A percentile compares a stretch with the other conserved stretches of the same genome.
These are phyloP conservation scores for Torrubiella hemipterigena DNA, from an alignment of 2,329 filamentous ascomycete genomes.

Conservation along the genomic window DNA sequence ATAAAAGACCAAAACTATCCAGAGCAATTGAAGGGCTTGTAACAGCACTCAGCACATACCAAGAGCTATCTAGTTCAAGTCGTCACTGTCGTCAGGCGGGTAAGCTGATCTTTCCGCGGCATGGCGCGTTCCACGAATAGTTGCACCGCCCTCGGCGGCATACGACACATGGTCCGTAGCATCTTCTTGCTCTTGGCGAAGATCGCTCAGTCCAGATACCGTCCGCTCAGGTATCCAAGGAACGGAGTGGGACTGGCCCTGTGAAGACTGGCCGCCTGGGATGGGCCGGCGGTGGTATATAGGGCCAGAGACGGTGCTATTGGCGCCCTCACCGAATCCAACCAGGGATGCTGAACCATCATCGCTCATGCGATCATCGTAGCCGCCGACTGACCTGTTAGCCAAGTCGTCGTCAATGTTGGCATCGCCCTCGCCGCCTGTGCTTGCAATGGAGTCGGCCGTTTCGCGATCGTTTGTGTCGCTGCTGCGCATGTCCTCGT, in stretches of 20 bases:
- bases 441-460: slow-evolving; percentile 47
- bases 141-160: too few species aligned
- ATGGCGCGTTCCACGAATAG: too few species aligned
- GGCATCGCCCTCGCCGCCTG: slow-evolving; percentile 26
- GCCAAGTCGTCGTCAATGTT: slow-evolving; percentile 42
- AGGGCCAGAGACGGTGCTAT: slow-evolving; percentile 71
- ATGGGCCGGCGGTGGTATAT: slow-evolving; percentile 46
- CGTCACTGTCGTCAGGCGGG: too few species aligned
- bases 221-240: slow-evolving; percentile 36
- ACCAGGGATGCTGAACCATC: slow-evolving; percentile 76
- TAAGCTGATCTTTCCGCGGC: too few species aligned
- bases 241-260: slow-evolving; percentile 20
- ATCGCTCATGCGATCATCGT: slow-evolving; percentile 69
- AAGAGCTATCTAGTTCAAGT: too few species aligned
- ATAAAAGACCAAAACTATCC: too few species aligned
- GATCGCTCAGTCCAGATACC: slow-evolving; percentile 39
- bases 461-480: slow-evolving; percentile 48
- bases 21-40: too few species aligned
- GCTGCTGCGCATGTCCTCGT: slow-evolving; percentile 62
- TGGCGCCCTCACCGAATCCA: slow-evolving; percentile 85
- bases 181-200: slow-evolving; percentile 17
- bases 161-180: too few species aligned
- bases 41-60: too few species aligned
- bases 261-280: too few species aligned
- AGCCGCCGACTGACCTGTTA: slow-evolving; percentile 35